Evolutionary conservation across 2,329 filamentous ascomycete genomes (phyloP).

Genomic region (Colletotrichum salicis): DNA sequence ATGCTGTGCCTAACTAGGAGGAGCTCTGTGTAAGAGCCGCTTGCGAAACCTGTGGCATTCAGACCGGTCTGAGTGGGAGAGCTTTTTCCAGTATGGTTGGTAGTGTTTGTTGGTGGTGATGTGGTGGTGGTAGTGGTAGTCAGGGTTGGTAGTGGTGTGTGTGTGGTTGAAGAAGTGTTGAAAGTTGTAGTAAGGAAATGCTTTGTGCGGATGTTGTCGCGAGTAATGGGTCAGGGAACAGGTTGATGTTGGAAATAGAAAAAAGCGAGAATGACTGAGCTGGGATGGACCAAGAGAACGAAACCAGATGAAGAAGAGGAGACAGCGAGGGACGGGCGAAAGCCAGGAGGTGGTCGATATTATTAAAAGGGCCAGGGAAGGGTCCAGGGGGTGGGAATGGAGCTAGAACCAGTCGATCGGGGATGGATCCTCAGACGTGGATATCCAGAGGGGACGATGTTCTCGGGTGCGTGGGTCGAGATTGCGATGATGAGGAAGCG

Average conservation of each 20-base stretch:
- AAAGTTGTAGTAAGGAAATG: slow-evolving; percentile 20
- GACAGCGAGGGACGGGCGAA: slow-evolving; percentile 41
- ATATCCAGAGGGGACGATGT: slow-evolving; percentile 30
- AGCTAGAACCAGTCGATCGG: slow-evolving; percentile 39
- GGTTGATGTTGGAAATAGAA: slow-evolving; percentile 34
- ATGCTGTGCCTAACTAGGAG: slow-evolving; percentile 38
- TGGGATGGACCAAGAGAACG: slow-evolving; percentile 37
- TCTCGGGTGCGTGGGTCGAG: slow-evolving; percentile 33
- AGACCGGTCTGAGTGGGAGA: slow-evolving; percentile 36
- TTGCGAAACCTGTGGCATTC: slow-evolving; percentile 49
- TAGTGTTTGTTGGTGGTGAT: neutral
- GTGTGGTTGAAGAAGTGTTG: slow-evolving; percentile 15
- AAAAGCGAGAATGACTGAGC: slow-evolving; percentile 23
- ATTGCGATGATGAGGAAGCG: slow-evolving; percentile 34
- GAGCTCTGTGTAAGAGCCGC: slow-evolving; percentile 53
- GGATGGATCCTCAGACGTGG: slow-evolving; percentile 37
- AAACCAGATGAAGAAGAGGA: slow-evolving; percentile 39
- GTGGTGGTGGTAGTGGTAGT: slow-evolving; percentile 6
- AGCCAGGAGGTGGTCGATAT: slow-evolving; percentile 39
- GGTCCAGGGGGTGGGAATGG: slow-evolving; percentile 36
- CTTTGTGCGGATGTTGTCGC: slow-evolving; percentile 24
- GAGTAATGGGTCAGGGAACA: slow-evolving; percentile 20
- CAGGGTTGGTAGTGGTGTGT: slow-evolving; percentile 3
- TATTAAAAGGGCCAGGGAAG: slow-evolving; percentile 40
- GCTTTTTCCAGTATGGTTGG: neutral